Conservation (phyloP, 2,329 filamentous ascomycete species). For the Pseudocercospora fijiensis region DNA sequence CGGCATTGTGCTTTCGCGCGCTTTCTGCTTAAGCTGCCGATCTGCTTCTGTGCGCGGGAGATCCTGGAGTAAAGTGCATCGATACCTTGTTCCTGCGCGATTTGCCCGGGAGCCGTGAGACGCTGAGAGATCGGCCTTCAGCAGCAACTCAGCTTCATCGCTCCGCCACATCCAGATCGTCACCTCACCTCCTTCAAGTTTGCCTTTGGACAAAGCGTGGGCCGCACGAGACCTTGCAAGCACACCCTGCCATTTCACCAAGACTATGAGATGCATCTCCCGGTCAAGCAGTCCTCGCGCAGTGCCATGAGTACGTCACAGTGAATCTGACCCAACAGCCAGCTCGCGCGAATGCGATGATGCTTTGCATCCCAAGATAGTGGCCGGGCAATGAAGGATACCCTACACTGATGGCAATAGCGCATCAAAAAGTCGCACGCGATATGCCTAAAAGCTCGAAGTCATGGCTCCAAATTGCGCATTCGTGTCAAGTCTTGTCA, state of each 20-base stretch:
- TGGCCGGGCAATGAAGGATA: too few relatives aligned
- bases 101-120: background rate
- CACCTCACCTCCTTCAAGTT: background rate
- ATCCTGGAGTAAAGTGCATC: constrained; percentile 5
- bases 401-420: too few relatives aligned
- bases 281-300: background rate
- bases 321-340: background rate
- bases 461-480: background rate
- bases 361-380: background rate
- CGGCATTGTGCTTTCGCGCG: background rate
- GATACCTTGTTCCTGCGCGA: background rate
- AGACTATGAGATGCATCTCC: background rate
- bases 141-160: background rate
- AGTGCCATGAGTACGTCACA: background rate
- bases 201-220: background rate
- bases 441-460: too few relatives aligned
- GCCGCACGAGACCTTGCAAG: background rate
- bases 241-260: background rate
- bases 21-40: background rate
- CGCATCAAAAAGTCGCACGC: too few relatives aligned
- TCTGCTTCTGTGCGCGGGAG: background rate
- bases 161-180: background rate
- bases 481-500: background rate
- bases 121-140: background rate
- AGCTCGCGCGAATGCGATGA: too few relatives aligned